Percentiles rank a stretch among this genome's conserved stretches.
Evolutionary conservation across 2,329 filamentous ascomycete species (phyloP).

Genomic region (Colletotrichum sp.): DNA sequence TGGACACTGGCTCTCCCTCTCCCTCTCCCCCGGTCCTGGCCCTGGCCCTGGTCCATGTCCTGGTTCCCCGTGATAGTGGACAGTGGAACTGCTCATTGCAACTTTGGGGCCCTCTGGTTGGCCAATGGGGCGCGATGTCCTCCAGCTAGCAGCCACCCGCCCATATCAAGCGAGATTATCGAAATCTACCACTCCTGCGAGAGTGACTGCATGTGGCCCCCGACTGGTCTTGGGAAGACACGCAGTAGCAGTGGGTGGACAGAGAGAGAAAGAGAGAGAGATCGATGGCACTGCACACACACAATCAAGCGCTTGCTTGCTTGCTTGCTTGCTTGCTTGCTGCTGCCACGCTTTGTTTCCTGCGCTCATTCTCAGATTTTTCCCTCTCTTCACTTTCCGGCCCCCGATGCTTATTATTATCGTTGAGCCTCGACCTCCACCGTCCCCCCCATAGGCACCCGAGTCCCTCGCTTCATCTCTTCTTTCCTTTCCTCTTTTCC

Average conservation of each 20-base stretch:
- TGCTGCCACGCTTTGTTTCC: background rate
- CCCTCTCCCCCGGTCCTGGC: background rate
- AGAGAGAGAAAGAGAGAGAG: background rate
- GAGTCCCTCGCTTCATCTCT: background rate
- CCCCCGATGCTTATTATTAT: conserved; percentile 16
- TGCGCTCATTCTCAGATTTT: background rate
- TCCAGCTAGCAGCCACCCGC: conserved; percentile 20
- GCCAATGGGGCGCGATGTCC: conserved; percentile 1
- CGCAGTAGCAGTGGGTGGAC: background rate
- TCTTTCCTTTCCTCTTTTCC: background rate
- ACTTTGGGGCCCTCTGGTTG: conserved; percentile 5
- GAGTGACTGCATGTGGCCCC: background rate
- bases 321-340: background rate
- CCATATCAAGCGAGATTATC: conserved; percentile 28
- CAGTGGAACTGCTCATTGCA: conserved; percentile 8
- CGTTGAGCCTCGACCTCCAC: conserved; percentile 11
- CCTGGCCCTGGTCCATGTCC: background rate
- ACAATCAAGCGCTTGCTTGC: background rate
- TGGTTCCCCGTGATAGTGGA: conserved; percentile 17
- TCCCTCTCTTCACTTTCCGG: background rate
- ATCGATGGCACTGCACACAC: background rate
- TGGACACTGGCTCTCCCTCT: background rate
- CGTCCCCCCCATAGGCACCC: background rate
- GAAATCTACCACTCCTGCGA: conserved; percentile 22
- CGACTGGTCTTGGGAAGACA: background rate